phyloP scores from a whole-genome alignment of 2,329 filamentous ascomycete genomes.

The Myotisia sp. region DNA sequence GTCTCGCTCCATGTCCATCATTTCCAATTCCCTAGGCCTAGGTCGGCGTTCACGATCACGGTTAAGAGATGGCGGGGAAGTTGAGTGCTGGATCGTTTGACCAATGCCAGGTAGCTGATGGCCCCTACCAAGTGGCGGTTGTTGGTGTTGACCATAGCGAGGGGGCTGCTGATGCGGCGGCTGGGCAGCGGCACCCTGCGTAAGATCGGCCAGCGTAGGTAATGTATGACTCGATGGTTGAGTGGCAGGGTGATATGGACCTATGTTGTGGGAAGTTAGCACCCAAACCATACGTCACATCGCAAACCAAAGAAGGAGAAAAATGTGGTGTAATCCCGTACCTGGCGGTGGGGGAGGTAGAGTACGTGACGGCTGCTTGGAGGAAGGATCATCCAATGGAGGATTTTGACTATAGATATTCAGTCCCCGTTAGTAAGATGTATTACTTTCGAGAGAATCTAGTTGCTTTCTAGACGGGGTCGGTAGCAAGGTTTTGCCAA shows the following conservation, averaged over 20 bases:
- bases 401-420: constrained; percentile 29
- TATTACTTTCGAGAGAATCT: too few relatives aligned
- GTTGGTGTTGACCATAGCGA: constrained; percentile 30
- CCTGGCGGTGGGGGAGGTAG: constrained; percentile 28
- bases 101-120: constrained; percentile 30
- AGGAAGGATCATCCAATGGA: constrained; percentile 22
- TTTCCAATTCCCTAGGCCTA: constrained; percentile 35
- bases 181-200: constrained; percentile 29
- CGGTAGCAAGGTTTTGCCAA: not conserved
- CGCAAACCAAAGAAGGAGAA: constrained; percentile 8
- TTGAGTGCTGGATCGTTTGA: constrained; percentile 30
- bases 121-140: constrained; percentile 22
- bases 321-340: constrained; percentile 15
- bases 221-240: constrained; percentile 33
- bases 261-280: constrained; percentile 13
- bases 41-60: constrained; percentile 38
- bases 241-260: constrained; percentile 28
- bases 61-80: constrained; percentile 27
- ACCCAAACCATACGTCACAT: not conserved
- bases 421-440: too few relatives aligned
- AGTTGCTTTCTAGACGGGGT: too few relatives aligned
- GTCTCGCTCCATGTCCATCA: constrained; percentile 31
- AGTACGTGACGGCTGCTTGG: constrained; percentile 19
- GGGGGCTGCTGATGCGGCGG: constrained; percentile 21
- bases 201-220: constrained; percentile 33